Evolutionary conservation across 83 land plant species (phyloP).

Genomic region (Larix sibirica): DNA sequence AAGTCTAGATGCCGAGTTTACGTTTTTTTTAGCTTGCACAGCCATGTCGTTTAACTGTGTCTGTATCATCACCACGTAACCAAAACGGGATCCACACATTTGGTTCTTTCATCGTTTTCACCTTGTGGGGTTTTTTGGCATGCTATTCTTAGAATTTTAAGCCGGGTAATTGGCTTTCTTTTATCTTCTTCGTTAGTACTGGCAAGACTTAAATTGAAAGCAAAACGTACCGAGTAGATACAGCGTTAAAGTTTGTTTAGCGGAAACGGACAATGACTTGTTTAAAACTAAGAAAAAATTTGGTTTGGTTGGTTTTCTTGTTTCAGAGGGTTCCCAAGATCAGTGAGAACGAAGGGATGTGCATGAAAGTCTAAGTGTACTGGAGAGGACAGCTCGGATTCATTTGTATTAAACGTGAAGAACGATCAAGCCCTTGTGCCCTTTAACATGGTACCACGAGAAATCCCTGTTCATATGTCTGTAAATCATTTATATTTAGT

Average conservation of each 20-base stretch:
- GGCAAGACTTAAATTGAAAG: not conserved
- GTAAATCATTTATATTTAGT: not conserved
- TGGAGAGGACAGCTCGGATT: not conserved
- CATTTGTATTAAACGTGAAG: not conserved
- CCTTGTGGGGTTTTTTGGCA: no score
- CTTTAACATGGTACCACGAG: not conserved
- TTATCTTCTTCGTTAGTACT: not conserved
- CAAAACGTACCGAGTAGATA: not conserved
- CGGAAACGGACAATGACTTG: not conserved
- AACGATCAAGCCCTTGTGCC: not conserved
- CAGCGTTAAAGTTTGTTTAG: not conserved
- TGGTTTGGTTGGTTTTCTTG: not conserved
- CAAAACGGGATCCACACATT: no score
- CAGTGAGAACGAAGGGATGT: not conserved
- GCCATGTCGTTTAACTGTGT: no score
- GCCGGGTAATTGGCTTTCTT: not conserved
- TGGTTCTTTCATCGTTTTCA: no score
- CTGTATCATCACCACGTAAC: no score
- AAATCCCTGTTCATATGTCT: not conserved
- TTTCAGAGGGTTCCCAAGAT: not conserved
- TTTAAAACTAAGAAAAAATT: not conserved
- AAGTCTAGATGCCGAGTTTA: no score
- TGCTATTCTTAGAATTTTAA: no score
- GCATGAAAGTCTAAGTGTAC: not conserved
- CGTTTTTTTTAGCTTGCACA: no score